phyloP scores from a whole-genome alignment of 1,284 basidiomycete genomes.

The Ceratorhiza oryzae-sativae region DNA sequence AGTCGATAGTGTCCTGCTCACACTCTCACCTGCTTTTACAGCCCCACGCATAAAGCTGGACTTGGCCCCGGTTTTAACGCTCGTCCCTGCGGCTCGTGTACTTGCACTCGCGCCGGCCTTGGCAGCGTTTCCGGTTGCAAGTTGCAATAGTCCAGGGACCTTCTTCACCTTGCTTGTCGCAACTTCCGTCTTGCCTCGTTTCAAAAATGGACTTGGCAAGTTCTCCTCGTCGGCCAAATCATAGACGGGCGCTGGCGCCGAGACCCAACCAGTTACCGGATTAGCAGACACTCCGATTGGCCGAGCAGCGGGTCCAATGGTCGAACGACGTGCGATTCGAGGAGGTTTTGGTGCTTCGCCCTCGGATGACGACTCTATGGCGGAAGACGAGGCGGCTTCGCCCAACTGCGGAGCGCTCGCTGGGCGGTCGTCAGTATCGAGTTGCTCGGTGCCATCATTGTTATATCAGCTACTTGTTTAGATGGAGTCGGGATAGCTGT shows the following conservation, averaged over 20 bases:
- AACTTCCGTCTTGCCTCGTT: slow-evolving; percentile 46
- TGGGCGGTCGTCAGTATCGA: slow-evolving; percentile 64
- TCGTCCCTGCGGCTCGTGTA: neutral
- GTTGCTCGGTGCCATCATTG: slow-evolving; percentile 63
- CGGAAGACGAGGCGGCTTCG: slow-evolving; percentile 47
- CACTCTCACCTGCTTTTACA: slow-evolving; percentile 27
- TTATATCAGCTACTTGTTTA: slow-evolving; percentile 59
- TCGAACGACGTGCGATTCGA: slow-evolving; percentile 40
- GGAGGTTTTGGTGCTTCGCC: slow-evolving; percentile 30
- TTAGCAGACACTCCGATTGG: slow-evolving; percentile 42
- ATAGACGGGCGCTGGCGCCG: slow-evolving; percentile 59
- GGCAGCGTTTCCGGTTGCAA: slow-evolving; percentile 32
- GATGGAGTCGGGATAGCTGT: slow-evolving; percentile 71
- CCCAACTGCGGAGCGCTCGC: slow-evolving; percentile 6
- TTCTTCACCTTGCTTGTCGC: slow-evolving; percentile 1
- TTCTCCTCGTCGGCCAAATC: slow-evolving; percentile 80
- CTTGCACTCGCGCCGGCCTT: slow-evolving; percentile 26
- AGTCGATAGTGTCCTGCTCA: slow-evolving; percentile 23
- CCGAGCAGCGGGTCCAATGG: slow-evolving; percentile 40
- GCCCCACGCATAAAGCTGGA: slow-evolving; percentile 21
- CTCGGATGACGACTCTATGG: slow-evolving; percentile 48
- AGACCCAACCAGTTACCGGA: slow-evolving; percentile 22
- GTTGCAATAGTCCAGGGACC: slow-evolving; percentile 24
- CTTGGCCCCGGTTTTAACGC: slow-evolving; percentile 21
- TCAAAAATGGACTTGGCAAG: slow-evolving; percentile 82